phyloP scores from a whole-genome alignment of 768 basidiomycete genomes.

The Kwoniella pini region DNA sequence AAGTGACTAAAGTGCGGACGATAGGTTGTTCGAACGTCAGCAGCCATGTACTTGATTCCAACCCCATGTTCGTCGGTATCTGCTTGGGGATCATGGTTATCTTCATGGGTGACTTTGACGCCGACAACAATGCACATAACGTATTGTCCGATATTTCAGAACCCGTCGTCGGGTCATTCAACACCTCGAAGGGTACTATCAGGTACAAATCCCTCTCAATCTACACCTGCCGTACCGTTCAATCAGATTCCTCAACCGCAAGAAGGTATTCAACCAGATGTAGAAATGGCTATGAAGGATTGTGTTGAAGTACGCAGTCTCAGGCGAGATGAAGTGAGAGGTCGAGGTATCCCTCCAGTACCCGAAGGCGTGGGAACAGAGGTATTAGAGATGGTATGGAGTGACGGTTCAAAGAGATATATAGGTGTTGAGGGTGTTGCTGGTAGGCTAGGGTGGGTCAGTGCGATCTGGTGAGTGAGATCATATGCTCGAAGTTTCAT shows the following conservation, averaged over 20 bases:
- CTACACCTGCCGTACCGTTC: conserved; percentile 30
- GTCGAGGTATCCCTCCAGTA: conserved; percentile 38
- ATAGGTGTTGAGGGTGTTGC: conserved; percentile 46
- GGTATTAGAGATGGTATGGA: conserved; percentile 48
- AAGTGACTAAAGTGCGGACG: too few species aligned
- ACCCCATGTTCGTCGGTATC: conserved; percentile 45
- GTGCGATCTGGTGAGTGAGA: conserved; percentile 44
- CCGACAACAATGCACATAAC: conserved; percentile 29
- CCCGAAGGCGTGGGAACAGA: conserved; percentile 47
- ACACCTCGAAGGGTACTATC: conserved; percentile 38
- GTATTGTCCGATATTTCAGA: conserved; percentile 39
- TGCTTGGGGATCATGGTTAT: conserved; percentile 47
- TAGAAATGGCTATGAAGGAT: conserved; percentile 46
- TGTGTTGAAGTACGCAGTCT: conserved; percentile 49
- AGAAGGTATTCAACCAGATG: conserved; percentile 27
- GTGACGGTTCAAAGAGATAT: conserved; percentile 45
- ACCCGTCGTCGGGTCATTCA: conserved; percentile 28
- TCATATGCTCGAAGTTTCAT: too few species aligned
- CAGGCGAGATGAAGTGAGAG: conserved; percentile 43
- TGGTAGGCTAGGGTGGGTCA: conserved; percentile 49
- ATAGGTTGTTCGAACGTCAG: conserved; percentile 34
- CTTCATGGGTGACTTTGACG: conserved; percentile 38
- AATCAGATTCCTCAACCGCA: conserved; percentile 31
- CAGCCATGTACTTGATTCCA: conserved; percentile 42
- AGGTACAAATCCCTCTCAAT: conserved; percentile 17